Percentiles rank a stretch among this genome's conserved stretches.
These are phyloP conservation scores for Dendrothele bispora DNA, from an alignment of 768 basidiomycete species.

Conservation along the genomic window DNA sequence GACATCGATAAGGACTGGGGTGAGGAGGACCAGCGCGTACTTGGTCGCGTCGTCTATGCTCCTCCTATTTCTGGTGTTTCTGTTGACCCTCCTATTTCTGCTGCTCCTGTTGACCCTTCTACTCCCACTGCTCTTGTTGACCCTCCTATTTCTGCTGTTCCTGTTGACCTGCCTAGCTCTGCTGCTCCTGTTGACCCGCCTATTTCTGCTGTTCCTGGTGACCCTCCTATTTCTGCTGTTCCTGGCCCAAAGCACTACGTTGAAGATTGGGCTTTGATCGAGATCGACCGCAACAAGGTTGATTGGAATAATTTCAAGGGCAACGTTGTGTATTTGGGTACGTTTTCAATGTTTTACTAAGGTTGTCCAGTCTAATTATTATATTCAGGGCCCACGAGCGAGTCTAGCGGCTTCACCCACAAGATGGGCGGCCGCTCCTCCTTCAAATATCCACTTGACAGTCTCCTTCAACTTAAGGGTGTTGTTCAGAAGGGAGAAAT, in stretches of 20 bases:
- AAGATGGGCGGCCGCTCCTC: constrained; percentile 18
- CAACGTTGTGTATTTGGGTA: constrained; percentile 26
- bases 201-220: too few relatives aligned
- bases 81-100: constrained; percentile 22
- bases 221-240: too few relatives aligned
- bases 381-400: constrained; percentile 22
- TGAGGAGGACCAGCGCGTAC: constrained; percentile 21
- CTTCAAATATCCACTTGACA: constrained; percentile 21
- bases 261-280: constrained; percentile 28
- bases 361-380: constrained; percentile 13
- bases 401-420: constrained; percentile 11
- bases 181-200: too few relatives aligned
- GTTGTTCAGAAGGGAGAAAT: constrained; percentile 20
- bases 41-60: constrained; percentile 33
- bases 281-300: constrained; percentile 22
- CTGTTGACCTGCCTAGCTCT: too few relatives aligned
- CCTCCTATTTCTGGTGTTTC: constrained; percentile 23
- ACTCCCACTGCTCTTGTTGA: constrained; percentile 22
- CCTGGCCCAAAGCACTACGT: constrained; percentile 27
- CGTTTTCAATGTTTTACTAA: constrained; percentile 12
- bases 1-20: constrained; percentile 24
- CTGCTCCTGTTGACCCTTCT: constrained; percentile 16
- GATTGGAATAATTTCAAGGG: constrained; percentile 25
- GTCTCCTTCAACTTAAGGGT: constrained; percentile 21
- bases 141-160: constrained; percentile 23